Evolutionary conservation across 192 early-diverging fungal species (phyloP), one percentile per base, ranked within the genome.

Genomic region (Coemansia sp.): DNA sequence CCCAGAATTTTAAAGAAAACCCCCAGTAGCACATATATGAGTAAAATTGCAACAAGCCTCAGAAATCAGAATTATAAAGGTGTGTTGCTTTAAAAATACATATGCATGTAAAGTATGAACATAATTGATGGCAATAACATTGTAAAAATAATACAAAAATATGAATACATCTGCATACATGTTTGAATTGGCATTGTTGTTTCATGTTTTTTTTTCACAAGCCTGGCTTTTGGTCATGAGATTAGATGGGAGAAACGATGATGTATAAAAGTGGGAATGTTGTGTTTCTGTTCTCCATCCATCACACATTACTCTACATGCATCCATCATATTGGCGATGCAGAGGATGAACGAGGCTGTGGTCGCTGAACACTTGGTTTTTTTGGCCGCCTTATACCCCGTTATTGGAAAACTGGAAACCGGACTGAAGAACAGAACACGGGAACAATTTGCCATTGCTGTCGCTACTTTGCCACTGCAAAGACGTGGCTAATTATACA

Each of bases 191-290:
- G 39, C 39, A 7, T 19, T 32, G 32, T 18, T 59, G 39, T 5
- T 59, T 19, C 37, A 0, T 18, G n/a, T n/a, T 10, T 16, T 37
- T 16, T 37, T 15, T 22, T 54, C 51, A 54, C 51, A 21, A 59
- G 57, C 9, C 57, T 16, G 16, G 12, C 46, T 16, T 59, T 59
- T n/a, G 9, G 57, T 59, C 39, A 59, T 59, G 39, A 12, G 57
- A 19, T 26, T 10, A 22, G 6, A 59, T 16, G 39, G 5, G 9
- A 15, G n/a, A 59, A 40, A 59, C 4, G 32, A 32, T 32, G 32
- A 32, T 32, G 32, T 32, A 8, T 7, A 41, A 41, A 41, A n/a
- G 57, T 7, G 39, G 39, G 39, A n/a, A 41, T 37, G 39, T 3
- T 59, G 57, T 5, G n/a, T 7, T 59, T 19, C 51, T 52, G 21